Percentiles rank a stretch among this genome's conserved stretches.
Evolutionary conservation across 768 basidiomycete genomes (phyloP).

Genomic region (Chiua virens): DNA sequence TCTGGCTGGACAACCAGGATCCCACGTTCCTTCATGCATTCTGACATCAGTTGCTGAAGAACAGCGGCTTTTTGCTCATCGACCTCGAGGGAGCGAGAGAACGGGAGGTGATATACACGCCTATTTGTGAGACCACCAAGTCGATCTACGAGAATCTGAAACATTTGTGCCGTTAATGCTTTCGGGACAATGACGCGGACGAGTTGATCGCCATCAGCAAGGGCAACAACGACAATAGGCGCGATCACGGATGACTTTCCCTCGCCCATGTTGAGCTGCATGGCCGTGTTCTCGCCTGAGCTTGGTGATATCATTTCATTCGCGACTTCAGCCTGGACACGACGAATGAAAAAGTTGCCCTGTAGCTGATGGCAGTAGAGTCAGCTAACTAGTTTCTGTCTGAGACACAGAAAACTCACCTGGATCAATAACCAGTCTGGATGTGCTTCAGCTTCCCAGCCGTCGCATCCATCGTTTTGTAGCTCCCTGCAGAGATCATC

Average conservation of each 20-base stretch:
- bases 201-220: slow-evolving; percentile 45
- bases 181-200: slow-evolving; percentile 54
- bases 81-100: slow-evolving; percentile 41
- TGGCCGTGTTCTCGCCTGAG: slow-evolving; percentile 35
- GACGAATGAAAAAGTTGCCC: slow-evolving; percentile 42
- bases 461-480: slow-evolving; percentile 24
- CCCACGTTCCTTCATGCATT: slow-evolving; percentile 41
- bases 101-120: slow-evolving; percentile 50
- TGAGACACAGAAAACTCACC: slow-evolving; percentile 19
- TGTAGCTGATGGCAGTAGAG: slow-evolving; percentile 37
- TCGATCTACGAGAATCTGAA: slow-evolving; percentile 44
- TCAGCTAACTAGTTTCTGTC: no score
- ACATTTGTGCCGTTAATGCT: slow-evolving; percentile 47
- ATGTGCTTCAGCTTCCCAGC: slow-evolving; percentile 15
- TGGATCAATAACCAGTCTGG: slow-evolving; percentile 49
- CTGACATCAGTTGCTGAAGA: slow-evolving; percentile 35
- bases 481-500: slow-evolving; percentile 34
- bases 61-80: slow-evolving; percentile 9
- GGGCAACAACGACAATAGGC: slow-evolving; percentile 39
- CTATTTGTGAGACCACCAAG: slow-evolving; percentile 46
- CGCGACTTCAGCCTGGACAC: slow-evolving; percentile 43
- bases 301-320: slow-evolving; percentile 47
- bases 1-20: slow-evolving; percentile 54
- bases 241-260: slow-evolving; percentile 52
- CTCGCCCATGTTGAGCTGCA: slow-evolving; percentile 61